Conservation (phyloP, 495 filamentous ascomycete species). For the Penicillium paradoxum region DNA sequence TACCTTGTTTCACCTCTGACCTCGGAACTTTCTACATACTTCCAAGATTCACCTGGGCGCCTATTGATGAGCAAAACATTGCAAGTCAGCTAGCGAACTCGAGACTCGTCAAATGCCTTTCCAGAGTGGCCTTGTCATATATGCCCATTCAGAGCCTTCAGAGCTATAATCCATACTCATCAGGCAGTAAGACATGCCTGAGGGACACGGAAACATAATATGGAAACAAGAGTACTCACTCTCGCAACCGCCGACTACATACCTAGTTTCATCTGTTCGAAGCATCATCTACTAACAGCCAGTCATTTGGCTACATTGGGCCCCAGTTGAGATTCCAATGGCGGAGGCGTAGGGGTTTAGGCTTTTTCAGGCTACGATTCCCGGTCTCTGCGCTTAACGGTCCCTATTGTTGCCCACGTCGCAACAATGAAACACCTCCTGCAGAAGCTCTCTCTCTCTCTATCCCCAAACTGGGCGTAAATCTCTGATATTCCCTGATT, state of each 20-base stretch:
- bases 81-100: too few relatives aligned
- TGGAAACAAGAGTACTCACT: background rate
- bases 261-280: constrained; percentile 12
- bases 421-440: constrained; percentile 9
- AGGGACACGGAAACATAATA: background rate
- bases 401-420: background rate
- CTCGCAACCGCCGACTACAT: constrained; percentile 3
- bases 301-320: constrained; percentile 4
- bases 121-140: too few relatives aligned
- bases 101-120: too few relatives aligned
- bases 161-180: too few relatives aligned
- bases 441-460: background rate
- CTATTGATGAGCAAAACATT: background rate
- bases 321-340: constrained; percentile 3
- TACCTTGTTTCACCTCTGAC: constrained; percentile 2
- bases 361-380: background rate
- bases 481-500: background rate
- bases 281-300: constrained; percentile 1
- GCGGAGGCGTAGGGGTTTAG: background rate
- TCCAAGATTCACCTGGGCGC: background rate
- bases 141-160: too few relatives aligned
- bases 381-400: constrained; percentile 6
- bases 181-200: background rate
- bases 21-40: background rate
- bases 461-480: background rate